These are phyloP conservation scores for Teratosphaeria gauchensis DNA, from an alignment of 2,329 filamentous ascomycete species.

Conservation along the genomic window DNA sequence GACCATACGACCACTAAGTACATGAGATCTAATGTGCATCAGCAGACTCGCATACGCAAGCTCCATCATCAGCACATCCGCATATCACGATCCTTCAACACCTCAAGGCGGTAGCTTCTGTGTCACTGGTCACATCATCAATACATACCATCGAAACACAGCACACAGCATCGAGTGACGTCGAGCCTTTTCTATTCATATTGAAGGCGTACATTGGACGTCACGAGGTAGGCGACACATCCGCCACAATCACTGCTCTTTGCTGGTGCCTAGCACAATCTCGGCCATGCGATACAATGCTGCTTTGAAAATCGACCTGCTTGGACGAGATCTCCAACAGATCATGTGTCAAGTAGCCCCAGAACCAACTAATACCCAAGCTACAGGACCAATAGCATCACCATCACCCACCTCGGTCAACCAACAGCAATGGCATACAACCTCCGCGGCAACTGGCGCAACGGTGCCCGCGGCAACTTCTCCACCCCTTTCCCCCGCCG, in stretches of 20 bases:
- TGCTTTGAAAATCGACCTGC: background rate
- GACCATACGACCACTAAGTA: background rate
- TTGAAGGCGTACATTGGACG: background rate
- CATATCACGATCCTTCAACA: background rate
- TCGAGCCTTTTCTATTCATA: background rate
- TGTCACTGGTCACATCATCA: background rate
- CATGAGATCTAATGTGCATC: background rate
- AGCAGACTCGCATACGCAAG: background rate
- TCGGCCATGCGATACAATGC: background rate
- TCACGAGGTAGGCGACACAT: background rate
- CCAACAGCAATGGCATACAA: background rate
- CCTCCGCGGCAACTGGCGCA: background rate
- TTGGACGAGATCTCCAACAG: background rate
- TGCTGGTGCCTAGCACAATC: background rate
- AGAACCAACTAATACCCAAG: background rate
- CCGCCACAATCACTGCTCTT: background rate
- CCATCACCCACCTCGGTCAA: background rate
- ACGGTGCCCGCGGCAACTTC: background rate
- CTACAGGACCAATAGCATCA: background rate
- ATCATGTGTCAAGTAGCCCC: background rate
- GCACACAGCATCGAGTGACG: background rate
- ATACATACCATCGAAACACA: background rate
- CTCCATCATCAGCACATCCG: background rate
- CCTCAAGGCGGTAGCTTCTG: background rate
- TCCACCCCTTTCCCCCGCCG: conserved; percentile 9